Evolutionary conservation across 805 yeast species (phyloP).

Genomic region (Candida germanica): DNA sequence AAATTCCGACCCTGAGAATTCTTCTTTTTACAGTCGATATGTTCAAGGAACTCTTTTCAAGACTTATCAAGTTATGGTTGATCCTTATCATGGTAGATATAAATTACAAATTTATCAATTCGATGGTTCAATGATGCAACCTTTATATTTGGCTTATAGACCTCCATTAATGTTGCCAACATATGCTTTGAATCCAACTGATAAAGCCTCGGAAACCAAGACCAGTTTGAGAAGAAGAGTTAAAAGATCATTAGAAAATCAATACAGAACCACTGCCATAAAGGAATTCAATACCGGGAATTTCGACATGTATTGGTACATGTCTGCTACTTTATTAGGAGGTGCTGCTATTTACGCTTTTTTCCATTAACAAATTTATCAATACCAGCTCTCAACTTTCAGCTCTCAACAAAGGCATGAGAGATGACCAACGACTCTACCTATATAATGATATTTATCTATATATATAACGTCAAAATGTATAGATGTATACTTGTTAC

Average conservation of each 20-base stretch:
- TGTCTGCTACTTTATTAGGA: constrained; percentile 45
- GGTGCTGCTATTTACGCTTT: constrained; percentile 36
- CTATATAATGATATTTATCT: too few species aligned
- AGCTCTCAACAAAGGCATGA: too few species aligned
- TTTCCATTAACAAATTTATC: constrained; percentile 24
- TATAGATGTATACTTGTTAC: too few species aligned
- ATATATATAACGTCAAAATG: too few species aligned
- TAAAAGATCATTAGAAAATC: constrained; percentile 75
- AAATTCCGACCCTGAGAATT: constrained; percentile 14
- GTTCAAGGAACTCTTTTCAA: constrained; percentile 60
- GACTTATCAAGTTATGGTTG: constrained; percentile 58
- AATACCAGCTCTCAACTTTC: too few species aligned
- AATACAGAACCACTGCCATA: constrained; percentile 72
- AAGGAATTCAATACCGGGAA: constrained; percentile 31
- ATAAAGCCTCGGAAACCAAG: constrained; percentile 34
- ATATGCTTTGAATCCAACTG: constrained; percentile 82
- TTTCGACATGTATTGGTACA: constrained; percentile 56
- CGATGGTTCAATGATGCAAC: constrained; percentile 80
- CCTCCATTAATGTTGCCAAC: constrained; percentile 98
- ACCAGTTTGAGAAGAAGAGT: constrained; percentile 43
- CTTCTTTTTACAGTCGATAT: constrained; percentile 68
- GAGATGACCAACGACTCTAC: too few species aligned
- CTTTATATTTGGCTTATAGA: constrained; percentile 84
- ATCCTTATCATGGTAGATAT: constrained; percentile 81
- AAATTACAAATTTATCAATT: constrained; percentile 69